Base-by-base conservation (phyloP, 228 moss, liverwort and hornwort genomes). In the Sphagnum fallax region DNA sequence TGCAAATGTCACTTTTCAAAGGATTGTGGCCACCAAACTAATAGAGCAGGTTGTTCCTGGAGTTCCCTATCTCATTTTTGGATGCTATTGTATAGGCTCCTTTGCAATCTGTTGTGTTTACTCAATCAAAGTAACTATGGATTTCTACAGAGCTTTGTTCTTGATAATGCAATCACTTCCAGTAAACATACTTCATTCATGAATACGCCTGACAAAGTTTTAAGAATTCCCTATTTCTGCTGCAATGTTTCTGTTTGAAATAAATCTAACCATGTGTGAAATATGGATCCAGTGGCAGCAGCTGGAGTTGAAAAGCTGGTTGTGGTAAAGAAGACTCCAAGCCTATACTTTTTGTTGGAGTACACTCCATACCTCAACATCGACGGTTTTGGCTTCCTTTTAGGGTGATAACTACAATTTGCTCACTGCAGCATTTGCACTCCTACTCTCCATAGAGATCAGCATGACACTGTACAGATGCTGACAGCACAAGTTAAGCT, bases 61-160 rank as follows among this genome's bases (percentile, higher is more conserved):
- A 55, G 74, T 68, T n/a, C 71, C 65, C 52, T 69, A 77, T 53
- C 52, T 77, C 50, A 69, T 82, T 52, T 55, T 75, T 14, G 81
- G 81, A 16, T 82, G 78, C 69, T 62, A 72, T 70, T 65, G 52
- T 51, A 52, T 14, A 64, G 75, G 81, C 52, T 74, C 63, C 15
- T 75, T 82, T 63, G 75, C 81, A 11, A 53, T 82, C 16, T 78
- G 81, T 77, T 82, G 72, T 55, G 81, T 69, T 32, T 32, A 5
- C 6, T 49, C 6, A 63, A 2, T n/a, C 48, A 7, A 55, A 7
- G 50, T 8, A 65, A 50, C 48, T 2, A 32, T 32, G 32, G 32
- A 32, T 32, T 6, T 32, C 14, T 60, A 18, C 14, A 14, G 13
- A 52, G 14, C 5, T 9, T 18, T 55, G 16, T 58, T 63, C 18